phyloP scores from a whole-genome alignment of 345 rosid species.

The Populus ilicifolia region DNA sequence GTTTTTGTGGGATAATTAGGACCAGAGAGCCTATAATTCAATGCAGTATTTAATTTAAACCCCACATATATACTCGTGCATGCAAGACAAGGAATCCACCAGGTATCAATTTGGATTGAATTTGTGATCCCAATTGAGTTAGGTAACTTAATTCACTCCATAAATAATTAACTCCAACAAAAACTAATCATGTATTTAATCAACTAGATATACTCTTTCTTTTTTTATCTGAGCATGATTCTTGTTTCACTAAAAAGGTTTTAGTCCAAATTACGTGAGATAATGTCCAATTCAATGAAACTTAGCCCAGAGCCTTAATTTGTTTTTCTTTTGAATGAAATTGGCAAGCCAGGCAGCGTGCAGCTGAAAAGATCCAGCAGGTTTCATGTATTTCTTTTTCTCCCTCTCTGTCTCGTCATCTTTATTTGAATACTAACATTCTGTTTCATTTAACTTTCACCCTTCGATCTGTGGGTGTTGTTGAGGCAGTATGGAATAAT shows the following conservation, averaged over 20 bases:
- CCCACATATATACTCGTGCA: neutral
- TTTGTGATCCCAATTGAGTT: neutral
- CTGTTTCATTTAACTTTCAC: neutral
- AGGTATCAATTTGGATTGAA: neutral
- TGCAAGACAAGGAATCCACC: neutral
- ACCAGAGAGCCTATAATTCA: neutral
- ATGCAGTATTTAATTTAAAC: no score
- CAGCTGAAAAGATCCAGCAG: no score
- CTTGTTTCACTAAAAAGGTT: no score
- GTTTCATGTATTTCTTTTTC: neutral
- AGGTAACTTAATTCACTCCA: neutral
- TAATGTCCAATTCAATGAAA: no score
- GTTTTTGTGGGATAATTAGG: constrained; percentile 9
- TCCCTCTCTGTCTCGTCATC: neutral
- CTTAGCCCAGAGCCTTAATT: no score
- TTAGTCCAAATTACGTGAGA: no score
- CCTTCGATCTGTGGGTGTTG: neutral
- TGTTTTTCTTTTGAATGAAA: no score
- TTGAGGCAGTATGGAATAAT: neutral
- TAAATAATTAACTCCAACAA: no score
- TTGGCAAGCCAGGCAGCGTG: no score
- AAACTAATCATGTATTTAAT: neutral
- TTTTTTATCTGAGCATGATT: no score
- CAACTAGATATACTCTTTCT: neutral
- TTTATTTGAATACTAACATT: neutral